A percentile compares a stretch with the other conserved stretches of the same genome.
Evolutionary conservation across 805 yeast species (phyloP).

Genomic region (Teunomyces cretensis): DNA sequence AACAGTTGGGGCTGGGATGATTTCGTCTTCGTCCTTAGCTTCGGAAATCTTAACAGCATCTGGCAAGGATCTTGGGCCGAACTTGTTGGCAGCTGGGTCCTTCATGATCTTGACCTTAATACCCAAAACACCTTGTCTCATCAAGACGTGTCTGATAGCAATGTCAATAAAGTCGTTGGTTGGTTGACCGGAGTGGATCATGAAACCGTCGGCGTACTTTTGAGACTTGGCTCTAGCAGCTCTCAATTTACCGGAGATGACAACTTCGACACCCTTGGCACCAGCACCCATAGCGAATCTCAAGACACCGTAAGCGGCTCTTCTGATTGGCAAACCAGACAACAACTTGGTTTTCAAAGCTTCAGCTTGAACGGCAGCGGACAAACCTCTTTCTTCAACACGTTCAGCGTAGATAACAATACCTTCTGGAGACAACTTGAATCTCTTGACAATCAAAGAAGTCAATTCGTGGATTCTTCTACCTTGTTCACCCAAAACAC

Average conservation of each 20-base stretch:
- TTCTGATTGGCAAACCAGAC: conserved; percentile 98
- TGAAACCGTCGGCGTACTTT: conserved; percentile 99
- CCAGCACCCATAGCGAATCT: conserved; percentile 99
- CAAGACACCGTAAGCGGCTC: conserved; percentile 99
- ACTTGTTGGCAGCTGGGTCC: conserved; percentile 87
- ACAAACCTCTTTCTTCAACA: conserved; percentile 98
- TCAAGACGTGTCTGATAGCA: conserved; percentile 99
- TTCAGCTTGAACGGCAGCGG: conserved; percentile 99
- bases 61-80: conserved; percentile 91
- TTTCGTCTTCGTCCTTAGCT: conserved; percentile 90
- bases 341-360: conserved; percentile 96
- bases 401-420: conserved; percentile 97
- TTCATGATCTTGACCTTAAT: conserved; percentile 99
- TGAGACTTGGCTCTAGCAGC: conserved; percentile 99
- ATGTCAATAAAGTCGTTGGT: conserved; percentile 96
- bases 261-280: conserved; percentile 99
- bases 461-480: conserved; percentile 99
- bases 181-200: conserved; percentile 99
- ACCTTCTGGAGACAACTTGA: conserved; percentile 91
- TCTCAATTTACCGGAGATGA: conserved; percentile 98
- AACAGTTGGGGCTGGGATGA: conserved; percentile 76
- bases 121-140: conserved; percentile 99
- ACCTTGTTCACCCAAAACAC: conserved; percentile 99
- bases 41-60: conserved; percentile 90
- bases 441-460: conserved; percentile 97